Conservation (phyloP, 2,329 filamentous ascomycete genomes). For the Neofusicoccum parvum region DNA sequence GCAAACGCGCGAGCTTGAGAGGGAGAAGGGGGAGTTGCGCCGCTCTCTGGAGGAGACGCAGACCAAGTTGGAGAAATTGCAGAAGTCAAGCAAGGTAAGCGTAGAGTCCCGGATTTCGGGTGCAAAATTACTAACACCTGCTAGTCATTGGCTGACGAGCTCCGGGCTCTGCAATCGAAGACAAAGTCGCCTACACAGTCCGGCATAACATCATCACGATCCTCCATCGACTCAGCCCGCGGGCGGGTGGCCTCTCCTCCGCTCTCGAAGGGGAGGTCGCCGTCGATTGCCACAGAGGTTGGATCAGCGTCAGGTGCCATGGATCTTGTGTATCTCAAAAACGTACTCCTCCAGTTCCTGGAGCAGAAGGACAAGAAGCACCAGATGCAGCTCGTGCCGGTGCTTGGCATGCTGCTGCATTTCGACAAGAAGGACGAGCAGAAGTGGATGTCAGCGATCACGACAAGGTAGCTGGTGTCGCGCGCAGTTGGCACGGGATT, state of each 20-base stretch:
- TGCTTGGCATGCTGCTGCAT: conserved; percentile 73
- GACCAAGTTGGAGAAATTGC: conserved; percentile 74
- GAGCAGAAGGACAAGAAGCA: conserved; percentile 79
- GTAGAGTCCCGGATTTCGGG: too few relatives aligned
- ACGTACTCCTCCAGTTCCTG: conserved; percentile 77
- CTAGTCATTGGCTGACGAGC: conserved; percentile 59
- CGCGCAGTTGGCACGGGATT: background rate
- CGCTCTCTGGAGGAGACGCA: conserved; percentile 77
- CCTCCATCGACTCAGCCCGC: conserved; percentile 59
- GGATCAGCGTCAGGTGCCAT: conserved; percentile 33
- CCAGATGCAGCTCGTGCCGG: conserved; percentile 74
- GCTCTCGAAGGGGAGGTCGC: conserved; percentile 40
- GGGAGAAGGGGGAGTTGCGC: conserved; percentile 75
- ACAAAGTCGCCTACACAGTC: conserved; percentile 42
- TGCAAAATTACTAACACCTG: conserved; percentile 25
- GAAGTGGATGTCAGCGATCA: conserved; percentile 80
- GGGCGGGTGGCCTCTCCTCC: conserved; percentile 50
- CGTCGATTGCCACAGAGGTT: conserved; percentile 29
- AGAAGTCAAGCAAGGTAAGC: conserved; percentile 63
- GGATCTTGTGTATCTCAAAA: conserved; percentile 75
- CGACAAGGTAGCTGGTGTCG: conserved; percentile 25
- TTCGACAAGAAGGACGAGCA: conserved; percentile 82
- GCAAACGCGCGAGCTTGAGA: conserved; percentile 80
- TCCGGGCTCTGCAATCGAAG: conserved; percentile 51
- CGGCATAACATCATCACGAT: conserved; percentile 56